phyloP scores from a whole-genome alignment of 2,329 filamentous ascomycete species.

The Epichloe gansuensis region DNA sequence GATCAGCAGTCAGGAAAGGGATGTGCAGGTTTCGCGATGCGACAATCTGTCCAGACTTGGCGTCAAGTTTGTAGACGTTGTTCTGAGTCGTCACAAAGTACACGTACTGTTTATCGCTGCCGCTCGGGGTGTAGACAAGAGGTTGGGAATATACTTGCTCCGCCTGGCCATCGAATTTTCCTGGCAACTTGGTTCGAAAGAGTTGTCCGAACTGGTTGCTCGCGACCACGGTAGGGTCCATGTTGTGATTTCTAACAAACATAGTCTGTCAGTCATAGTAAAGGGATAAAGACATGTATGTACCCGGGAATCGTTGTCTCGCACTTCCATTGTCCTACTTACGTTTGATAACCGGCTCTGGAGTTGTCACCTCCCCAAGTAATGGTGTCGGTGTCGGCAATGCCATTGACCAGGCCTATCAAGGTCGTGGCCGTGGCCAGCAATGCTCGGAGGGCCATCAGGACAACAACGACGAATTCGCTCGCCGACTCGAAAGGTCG shows the following conservation, averaged over 20 bases:
- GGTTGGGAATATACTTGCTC: conserved; percentile 43
- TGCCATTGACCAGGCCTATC: conserved; percentile 20
- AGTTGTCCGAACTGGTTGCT: conserved; percentile 42
- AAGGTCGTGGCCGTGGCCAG: conserved; percentile 22
- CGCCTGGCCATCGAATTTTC: conserved; percentile 32
- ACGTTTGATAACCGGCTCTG: conserved; percentile 40
- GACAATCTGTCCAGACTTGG: conserved; percentile 40
- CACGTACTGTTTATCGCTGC: conserved; percentile 35
- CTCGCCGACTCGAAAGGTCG: background rate
- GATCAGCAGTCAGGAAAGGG: conserved; percentile 35
- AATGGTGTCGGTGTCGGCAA: conserved; percentile 39
- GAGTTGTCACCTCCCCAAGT: conserved; percentile 47
- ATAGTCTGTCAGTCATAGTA: background rate
- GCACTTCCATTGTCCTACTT: conserved; percentile 10
- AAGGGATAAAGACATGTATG: too few species aligned
- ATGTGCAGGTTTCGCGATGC: conserved; percentile 32
- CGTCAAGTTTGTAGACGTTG: conserved; percentile 43
- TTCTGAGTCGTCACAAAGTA: conserved; percentile 45
- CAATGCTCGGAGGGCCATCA: conserved; percentile 15
- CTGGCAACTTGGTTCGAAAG: conserved; percentile 38
- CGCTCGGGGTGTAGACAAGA: conserved; percentile 33
- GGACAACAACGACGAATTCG: conserved; percentile 4
- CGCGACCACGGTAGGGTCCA: conserved; percentile 45
- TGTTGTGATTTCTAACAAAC: conserved; percentile 39
- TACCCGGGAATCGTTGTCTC: too few species aligned